Evolutionary conservation across 495 filamentous ascomycete genomes (phyloP).

Genomic region (Delitschia confertaspora): DNA sequence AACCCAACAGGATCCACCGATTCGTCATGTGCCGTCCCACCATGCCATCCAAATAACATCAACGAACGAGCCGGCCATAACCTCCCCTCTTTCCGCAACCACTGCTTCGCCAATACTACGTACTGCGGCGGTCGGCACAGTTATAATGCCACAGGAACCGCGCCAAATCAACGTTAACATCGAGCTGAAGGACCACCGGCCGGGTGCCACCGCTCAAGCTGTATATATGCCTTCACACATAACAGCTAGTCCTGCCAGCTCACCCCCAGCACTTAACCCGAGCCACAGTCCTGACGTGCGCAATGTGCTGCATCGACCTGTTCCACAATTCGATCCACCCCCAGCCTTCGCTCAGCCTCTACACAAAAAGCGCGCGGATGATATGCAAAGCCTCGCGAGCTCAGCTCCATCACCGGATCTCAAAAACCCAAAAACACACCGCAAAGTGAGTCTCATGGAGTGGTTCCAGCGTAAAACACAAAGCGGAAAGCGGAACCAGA

Average conservation of each 20-base stretch:
- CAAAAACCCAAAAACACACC: constrained; percentile 11
- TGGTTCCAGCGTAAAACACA: not conserved
- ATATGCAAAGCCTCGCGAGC: constrained; percentile 8
- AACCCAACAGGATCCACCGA: not conserved
- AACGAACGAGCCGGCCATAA: constrained; percentile 1
- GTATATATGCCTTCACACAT: not conserved
- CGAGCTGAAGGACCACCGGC: constrained; percentile 11
- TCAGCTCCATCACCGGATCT: constrained; percentile 7
- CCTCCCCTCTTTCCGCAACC: constrained; percentile 18
- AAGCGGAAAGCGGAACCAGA: too few species aligned
- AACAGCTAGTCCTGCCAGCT: too few species aligned
- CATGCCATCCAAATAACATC: constrained; percentile 2
- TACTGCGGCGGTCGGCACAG: constrained; percentile 22
- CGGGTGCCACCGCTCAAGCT: not conserved
- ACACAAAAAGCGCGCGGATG: constrained; percentile 3
- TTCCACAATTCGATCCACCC: constrained; percentile 12
- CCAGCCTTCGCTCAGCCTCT: constrained; percentile 6
- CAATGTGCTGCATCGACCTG: too few species aligned
- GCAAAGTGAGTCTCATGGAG: constrained; percentile 12
- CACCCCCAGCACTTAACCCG: constrained; percentile 1
- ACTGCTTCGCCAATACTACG: constrained; percentile 22
- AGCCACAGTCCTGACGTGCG: not conserved
- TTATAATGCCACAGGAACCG: constrained; percentile 12
- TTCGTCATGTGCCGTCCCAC: not conserved
- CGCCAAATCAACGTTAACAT: constrained; percentile 15